Base-by-base conservation (phyloP, 108 stramenopile species). In the Conticribra weissflogii region DNA sequence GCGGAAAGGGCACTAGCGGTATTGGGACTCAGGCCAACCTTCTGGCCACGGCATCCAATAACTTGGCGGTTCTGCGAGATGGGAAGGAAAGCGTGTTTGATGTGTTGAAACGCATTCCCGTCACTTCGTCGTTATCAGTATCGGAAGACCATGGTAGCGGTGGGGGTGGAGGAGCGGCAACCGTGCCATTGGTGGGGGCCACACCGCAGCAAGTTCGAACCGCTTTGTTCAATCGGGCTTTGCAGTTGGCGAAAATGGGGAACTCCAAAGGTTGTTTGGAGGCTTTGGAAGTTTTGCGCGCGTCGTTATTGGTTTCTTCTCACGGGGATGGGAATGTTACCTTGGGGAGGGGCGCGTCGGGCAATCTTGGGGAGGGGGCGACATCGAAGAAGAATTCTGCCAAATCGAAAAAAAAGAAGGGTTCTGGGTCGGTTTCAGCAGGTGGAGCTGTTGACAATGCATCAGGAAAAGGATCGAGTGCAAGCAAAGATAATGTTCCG, bases 131-230 rank as follows among this genome's bases (percentile, higher is more conserved):
- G 7, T 44, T 50, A 62, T 71, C 80, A 1, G 64, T 71, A 9
- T 59, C 63, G 7, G 75, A 77, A 33, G 62, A 56, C 21, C 34
- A 57, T 58, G 23, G 18, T 27, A n/a, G 49, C 5, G 53, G 31
- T 2, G 18, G 22, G 31, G 66, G 52, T 21, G 61, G 15, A 23
- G 60, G 28, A 22, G 61, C 28, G 16, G 25, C 56, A 30, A 27
- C 59, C n/a, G 68, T 78, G n/a, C 78, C 71, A 58, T 53, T 79
- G 59, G 71, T 68, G 16, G 78, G 71, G 12, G 71, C 78, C 1
- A 78, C 81, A 3, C 81, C 81, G 27, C 76, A 78, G 33, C 81
- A 82, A 71, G 74, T 74, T 27, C 59, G 81, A 16, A 57, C 67
- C 18, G 74, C 72, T 1, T 24, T 82, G 30, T 78, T 61, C 52